Percentiles rank a stretch among this genome's conserved stretches.
phyloP scores from a whole-genome alignment of 1,284 basidiomycete species.

The Farysia itapuensis region DNA sequence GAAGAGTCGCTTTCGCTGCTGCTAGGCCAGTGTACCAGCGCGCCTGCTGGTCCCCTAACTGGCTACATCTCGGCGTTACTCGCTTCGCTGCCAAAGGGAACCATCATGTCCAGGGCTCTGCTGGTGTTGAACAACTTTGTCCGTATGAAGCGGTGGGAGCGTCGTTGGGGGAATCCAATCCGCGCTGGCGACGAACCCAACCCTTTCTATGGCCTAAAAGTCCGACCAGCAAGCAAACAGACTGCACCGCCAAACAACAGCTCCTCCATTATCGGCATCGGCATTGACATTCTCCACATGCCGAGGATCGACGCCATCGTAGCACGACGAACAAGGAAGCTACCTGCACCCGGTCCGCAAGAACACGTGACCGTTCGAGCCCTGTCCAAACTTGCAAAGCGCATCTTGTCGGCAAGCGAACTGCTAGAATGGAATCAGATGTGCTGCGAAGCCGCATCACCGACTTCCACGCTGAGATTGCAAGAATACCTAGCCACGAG shows the following conservation, averaged over 20 bases:
- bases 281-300: constrained; percentile 47
- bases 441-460: constrained; percentile 12
- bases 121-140: constrained; percentile 51
- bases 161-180: constrained; percentile 56
- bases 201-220: constrained; percentile 50
- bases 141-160: constrained; percentile 50
- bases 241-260: not conserved
- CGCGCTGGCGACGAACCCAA: constrained; percentile 57
- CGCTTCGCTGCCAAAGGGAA: constrained; percentile 50
- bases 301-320: constrained; percentile 38
- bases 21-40: constrained; percentile 58
- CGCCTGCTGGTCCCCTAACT: constrained; percentile 56
- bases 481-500: constrained; percentile 21
- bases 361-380: constrained; percentile 1
- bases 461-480: constrained; percentile 2
- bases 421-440: not conserved
- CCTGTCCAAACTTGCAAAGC: constrained; percentile 28
- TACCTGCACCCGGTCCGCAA: not conserved
- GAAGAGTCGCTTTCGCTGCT: constrained; percentile 52
- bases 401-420: constrained; percentile 19
- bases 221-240: constrained; percentile 6
- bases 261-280: constrained; percentile 45
- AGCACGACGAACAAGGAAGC: constrained; percentile 5
- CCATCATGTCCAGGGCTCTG: constrained; percentile 40
- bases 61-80: constrained; percentile 55